These are phyloP conservation scores for Populus deltoides DNA, from an alignment of 345 rosid genomes.

Conservation along the genomic window DNA sequence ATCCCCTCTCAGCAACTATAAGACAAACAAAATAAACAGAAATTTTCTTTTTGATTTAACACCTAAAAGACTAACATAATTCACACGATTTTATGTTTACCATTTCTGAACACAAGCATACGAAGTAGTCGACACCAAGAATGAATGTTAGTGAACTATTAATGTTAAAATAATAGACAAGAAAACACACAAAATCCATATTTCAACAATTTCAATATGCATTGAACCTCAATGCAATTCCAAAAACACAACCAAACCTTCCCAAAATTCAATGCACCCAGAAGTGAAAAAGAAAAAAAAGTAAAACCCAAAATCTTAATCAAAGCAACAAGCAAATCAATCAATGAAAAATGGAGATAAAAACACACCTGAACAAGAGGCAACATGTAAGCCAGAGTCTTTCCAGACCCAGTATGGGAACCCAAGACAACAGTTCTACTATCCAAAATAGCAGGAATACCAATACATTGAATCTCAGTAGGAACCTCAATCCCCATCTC, in stretches of 20 bases:
- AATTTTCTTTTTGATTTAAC: not conserved
- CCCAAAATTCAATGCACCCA: not conserved
- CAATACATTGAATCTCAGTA: constrained; percentile 90
- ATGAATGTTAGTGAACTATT: no score
- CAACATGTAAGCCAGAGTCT: constrained; percentile 81
- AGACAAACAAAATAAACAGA: constrained; percentile 16
- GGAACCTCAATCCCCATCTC: constrained; percentile 81
- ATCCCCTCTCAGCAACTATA: constrained; percentile 78
- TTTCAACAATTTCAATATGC: not conserved
- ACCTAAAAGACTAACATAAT: not conserved
- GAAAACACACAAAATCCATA: not conserved
- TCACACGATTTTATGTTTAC: not conserved
- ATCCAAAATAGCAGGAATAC: constrained; percentile 79
- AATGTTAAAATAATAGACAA: not conserved
- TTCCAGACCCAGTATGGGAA: constrained; percentile 95
- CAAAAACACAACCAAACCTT: no score
- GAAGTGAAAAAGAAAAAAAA: not conserved
- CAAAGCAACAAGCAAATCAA: not conserved
- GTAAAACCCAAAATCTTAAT: not conserved
- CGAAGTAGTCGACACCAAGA: not conserved
- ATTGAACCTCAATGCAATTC: not conserved
- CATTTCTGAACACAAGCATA: not conserved
- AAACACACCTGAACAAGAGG: constrained; percentile 81
- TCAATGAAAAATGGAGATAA: not conserved
- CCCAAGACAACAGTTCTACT: constrained; percentile 82